Percentiles rank a stretch among this genome's conserved stretches.
Evolutionary conservation across 78 protist genomes (phyloP).

Genomic region (Dictyostelium intermedium): DNA sequence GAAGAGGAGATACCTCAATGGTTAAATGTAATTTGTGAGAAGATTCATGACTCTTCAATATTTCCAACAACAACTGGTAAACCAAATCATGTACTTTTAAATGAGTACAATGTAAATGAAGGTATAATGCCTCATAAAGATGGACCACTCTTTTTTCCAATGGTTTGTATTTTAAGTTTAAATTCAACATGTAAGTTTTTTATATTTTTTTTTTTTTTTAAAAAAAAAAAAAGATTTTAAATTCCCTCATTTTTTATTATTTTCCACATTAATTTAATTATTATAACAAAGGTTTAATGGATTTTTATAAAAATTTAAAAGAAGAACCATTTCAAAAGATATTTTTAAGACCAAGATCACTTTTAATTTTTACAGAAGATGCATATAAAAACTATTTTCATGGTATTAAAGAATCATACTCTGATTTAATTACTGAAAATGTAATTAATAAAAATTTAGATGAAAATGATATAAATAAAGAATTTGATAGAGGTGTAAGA

Average conservation of each 20-base stretch:
- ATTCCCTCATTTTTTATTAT: no score
- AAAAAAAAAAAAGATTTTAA: no score
- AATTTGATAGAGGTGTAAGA: conserved; percentile 32
- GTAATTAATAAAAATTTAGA: conserved; percentile 20
- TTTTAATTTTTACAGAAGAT: conserved; percentile 36
- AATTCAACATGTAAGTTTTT: conserved; percentile 19
- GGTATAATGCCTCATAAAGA: conserved; percentile 81
- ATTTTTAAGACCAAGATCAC: conserved; percentile 27
- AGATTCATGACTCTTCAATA: neutral
- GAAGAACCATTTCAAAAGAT: conserved; percentile 13
- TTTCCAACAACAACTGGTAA: neutral
- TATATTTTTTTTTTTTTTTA: neutral
- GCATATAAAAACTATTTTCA: conserved; percentile 51
- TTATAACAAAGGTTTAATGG: conserved; percentile 28
- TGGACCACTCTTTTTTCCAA: conserved; percentile 62
- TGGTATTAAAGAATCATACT: conserved; percentile 44
- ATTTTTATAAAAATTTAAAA: conserved; percentile 33
- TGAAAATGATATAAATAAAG: neutral
- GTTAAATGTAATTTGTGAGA: conserved; percentile 17
- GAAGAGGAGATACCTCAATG: conserved; percentile 46
- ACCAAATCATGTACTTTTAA: conserved; percentile 74
- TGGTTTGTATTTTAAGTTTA: conserved; percentile 32
- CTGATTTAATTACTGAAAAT: conserved; percentile 35
- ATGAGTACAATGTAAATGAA: conserved; percentile 48
- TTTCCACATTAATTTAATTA: no score